Percentiles rank a stretch among this genome's conserved stretches.
Evolutionary conservation across 2,329 filamentous ascomycete species (phyloP).

Genomic region (Aspergillus pseudoglaucus): DNA sequence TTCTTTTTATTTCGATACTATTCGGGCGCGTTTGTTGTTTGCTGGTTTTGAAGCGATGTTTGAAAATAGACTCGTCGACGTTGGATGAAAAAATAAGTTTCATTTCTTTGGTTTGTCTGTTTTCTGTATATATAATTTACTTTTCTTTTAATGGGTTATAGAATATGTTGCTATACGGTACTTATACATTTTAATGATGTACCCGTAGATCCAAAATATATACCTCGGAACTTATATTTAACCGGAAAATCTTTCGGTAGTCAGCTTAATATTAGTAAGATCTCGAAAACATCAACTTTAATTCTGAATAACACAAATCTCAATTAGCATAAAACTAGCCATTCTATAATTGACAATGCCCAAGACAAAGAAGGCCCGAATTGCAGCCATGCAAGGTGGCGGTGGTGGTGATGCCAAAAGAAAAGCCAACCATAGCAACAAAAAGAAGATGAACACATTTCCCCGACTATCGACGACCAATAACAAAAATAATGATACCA

Average conservation of each 20-base stretch:
- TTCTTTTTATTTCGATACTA: background rate
- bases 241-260: background rate
- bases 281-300: background rate
- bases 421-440: background rate
- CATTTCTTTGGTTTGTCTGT: background rate
- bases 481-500: slow-evolving; percentile 4
- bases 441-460: slow-evolving; percentile 22
- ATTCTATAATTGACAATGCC: slow-evolving; percentile 11
- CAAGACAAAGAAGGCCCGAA: slow-evolving; percentile 17
- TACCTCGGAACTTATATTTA: slow-evolving; percentile 1
- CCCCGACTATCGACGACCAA: slow-evolving; percentile 17
- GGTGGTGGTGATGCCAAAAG: background rate
- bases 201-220: no score
- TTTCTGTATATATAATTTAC: background rate
- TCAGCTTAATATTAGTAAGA: background rate
- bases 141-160: slow-evolving; percentile 15
- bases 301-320: background rate
- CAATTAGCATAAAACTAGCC: background rate
- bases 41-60: background rate
- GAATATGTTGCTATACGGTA: slow-evolving; percentile 5
- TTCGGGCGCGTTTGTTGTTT: background rate
- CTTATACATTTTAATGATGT: background rate
- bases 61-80: background rate
- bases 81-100: slow-evolving; percentile 5
- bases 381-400: background rate